Conservation (phyloP, 1,284 basidiomycete genomes). For the Anthracocystis panici-leucophaei region DNA sequence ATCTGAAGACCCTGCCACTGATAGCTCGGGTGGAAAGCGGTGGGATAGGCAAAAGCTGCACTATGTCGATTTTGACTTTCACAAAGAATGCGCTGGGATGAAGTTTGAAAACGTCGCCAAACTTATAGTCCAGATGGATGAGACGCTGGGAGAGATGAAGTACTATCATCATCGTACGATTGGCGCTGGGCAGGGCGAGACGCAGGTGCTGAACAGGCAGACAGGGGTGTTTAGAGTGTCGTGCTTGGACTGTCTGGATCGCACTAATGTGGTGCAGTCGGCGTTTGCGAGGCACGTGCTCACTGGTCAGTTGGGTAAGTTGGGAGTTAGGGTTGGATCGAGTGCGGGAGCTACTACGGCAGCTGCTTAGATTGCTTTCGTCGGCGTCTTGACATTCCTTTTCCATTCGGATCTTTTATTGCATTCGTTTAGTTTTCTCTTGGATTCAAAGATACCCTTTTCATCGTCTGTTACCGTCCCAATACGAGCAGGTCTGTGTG, state of each 20-base stretch:
- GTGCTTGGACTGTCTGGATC: conserved; percentile 93
- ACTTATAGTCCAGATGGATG: conserved; percentile 83
- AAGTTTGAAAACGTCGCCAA: conserved; percentile 75
- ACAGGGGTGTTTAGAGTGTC: conserved; percentile 92
- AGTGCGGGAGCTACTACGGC: not conserved
- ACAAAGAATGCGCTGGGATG: conserved; percentile 79
- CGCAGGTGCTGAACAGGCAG: conserved; percentile 72
- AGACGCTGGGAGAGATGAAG: conserved; percentile 76
- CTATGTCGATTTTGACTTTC: conserved; percentile 96
- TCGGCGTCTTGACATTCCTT: not conserved
- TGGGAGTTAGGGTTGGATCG: conserved; percentile 36
- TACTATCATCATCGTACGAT: conserved; percentile 66
- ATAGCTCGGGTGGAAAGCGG: conserved; percentile 75
- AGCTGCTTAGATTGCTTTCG: not conserved
- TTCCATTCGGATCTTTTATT: not conserved
- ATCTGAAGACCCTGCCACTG: conserved; percentile 87
- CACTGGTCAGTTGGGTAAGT: conserved; percentile 74
- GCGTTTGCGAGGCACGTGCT: conserved; percentile 88
- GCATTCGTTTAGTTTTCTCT: not conserved
- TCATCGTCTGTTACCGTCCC: not conserved
- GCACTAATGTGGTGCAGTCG: conserved; percentile 96
- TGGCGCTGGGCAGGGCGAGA: conserved; percentile 70
- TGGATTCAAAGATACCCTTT: conserved; percentile 3
- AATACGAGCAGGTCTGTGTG: too few species aligned
- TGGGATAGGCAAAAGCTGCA: conserved; percentile 93